phyloP scores from a whole-genome alignment of 805 yeast genomes.

The Yarrowia sp. region DNA sequence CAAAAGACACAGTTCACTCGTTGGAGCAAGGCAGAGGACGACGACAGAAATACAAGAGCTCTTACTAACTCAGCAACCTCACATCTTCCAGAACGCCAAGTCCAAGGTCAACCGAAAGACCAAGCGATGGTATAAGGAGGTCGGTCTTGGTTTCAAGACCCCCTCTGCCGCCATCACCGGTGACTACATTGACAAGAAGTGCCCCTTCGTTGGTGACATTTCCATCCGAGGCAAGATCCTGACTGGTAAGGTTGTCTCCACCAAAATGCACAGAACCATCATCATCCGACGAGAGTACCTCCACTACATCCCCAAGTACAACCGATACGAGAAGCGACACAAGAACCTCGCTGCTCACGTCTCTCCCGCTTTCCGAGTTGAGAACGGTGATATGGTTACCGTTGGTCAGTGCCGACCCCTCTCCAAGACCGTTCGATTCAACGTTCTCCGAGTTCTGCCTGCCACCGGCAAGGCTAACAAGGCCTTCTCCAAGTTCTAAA shows the following conservation, averaged over 20 bases:
- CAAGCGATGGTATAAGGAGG: slow-evolving; percentile 99
- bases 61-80: slow-evolving; percentile 80
- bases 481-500: slow-evolving; percentile 96
- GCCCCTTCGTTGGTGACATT: slow-evolving; percentile 96
- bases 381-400: slow-evolving; percentile 97
- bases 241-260: slow-evolving; percentile 99
- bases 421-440: slow-evolving; percentile 99
- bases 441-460: slow-evolving; percentile 93
- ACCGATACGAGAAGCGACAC: slow-evolving; percentile 99
- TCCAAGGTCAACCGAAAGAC: slow-evolving; percentile 96
- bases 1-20: neutral
- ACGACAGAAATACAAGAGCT: neutral
- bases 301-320: slow-evolving; percentile 99
- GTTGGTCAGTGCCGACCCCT: slow-evolving; percentile 99
- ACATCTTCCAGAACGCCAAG: slow-evolving; percentile 99
- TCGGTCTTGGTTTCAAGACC: slow-evolving; percentile 99
- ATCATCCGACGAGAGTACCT: slow-evolving; percentile 99
- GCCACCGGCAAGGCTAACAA: slow-evolving; percentile 80
- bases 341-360: slow-evolving; percentile 99
- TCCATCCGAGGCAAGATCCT: slow-evolving; percentile 99
- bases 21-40: neutral
- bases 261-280: slow-evolving; percentile 99
- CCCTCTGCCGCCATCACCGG: slow-evolving; percentile 99
- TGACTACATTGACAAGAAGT: slow-evolving; percentile 98
- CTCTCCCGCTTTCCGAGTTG: slow-evolving; percentile 99